phyloP scores from a whole-genome alignment of 2,329 filamentous ascomycete species.

The Penicillium sp. region DNA sequence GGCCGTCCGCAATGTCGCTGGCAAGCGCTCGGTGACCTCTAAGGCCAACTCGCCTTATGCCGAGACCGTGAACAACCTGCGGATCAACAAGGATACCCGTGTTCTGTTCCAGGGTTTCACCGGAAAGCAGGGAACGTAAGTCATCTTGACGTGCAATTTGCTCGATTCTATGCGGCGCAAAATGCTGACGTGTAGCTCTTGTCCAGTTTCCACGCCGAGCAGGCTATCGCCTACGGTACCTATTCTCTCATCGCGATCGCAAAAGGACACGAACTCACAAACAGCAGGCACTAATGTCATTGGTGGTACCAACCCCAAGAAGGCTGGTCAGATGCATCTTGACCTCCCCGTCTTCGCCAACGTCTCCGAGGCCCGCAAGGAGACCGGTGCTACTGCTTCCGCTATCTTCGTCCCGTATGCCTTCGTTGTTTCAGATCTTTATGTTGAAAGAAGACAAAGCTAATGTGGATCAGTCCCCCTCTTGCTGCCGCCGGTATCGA shows the following conservation, averaged over 20 bases:
- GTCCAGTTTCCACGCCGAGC: constrained; percentile 86
- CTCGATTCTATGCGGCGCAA: constrained; percentile 26
- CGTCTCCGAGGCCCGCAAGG: constrained; percentile 82
- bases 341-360: constrained; percentile 89
- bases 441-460: constrained; percentile 4
- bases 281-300: constrained; percentile 86
- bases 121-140: constrained; percentile 91
- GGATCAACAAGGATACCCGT: constrained; percentile 90
- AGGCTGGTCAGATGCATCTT: constrained; percentile 87
- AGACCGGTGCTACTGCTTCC: constrained; percentile 85
- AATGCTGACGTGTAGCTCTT: constrained; percentile 23
- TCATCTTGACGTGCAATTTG: constrained; percentile 27
- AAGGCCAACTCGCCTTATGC: constrained; percentile 68
- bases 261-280: constrained; percentile 21
- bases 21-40: constrained; percentile 68
- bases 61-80: constrained; percentile 77
- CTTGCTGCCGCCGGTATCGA: constrained; percentile 93
- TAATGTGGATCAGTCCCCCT: constrained; percentile 64
- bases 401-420: constrained; percentile 92
- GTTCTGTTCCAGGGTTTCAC: constrained; percentile 97
- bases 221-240: constrained; percentile 97
- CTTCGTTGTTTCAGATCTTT: constrained; percentile 8
- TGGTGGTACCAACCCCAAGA: constrained; percentile 98
- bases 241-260: constrained; percentile 19
- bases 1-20: constrained; percentile 63